phyloP scores from a whole-genome alignment of 192 early-diverging fungal species.

The Spinellus fusiger region DNA sequence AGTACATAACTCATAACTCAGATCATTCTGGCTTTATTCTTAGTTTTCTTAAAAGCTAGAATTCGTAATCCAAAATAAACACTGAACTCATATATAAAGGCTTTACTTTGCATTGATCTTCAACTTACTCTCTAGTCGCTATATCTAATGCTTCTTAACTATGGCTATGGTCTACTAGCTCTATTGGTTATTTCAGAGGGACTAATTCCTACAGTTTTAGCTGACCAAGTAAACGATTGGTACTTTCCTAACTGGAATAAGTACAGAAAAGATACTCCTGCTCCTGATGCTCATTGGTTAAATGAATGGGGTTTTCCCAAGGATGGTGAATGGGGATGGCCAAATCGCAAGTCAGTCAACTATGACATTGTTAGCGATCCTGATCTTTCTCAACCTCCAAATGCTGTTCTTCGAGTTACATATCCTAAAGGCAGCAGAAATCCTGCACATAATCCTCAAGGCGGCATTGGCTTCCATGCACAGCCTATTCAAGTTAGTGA shows the following conservation, averaged over 20 bases:
- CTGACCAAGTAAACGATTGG: no score
- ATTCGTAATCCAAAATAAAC: no score
- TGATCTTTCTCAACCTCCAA: neutral
- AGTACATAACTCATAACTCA: no score
- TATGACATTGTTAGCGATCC: conserved; percentile 16
- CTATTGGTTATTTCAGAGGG: no score
- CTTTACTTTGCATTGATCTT: no score
- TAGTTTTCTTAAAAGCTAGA: no score
- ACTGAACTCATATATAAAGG: no score
- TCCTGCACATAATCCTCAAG: conserved; percentile 8
- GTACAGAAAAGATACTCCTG: neutral
- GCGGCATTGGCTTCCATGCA: conserved; percentile 31
- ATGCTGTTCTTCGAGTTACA: conserved; percentile 16
- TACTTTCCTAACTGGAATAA: conserved; percentile 8
- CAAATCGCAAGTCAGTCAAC: neutral
- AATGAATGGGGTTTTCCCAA: neutral
- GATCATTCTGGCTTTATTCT: no score
- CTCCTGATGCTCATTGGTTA: neutral
- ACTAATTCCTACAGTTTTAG: no score
- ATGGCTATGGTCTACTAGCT: no score
- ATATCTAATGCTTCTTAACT: no score
- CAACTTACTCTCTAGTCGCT: no score
- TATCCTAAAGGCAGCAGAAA: conserved; percentile 23
- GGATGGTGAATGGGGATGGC: conserved; percentile 5
- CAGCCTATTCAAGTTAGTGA: conserved; percentile 8